Base-by-base conservation (phyloP, 2,329 filamentous ascomycete species). In the Colletotrichum destructivum region DNA sequence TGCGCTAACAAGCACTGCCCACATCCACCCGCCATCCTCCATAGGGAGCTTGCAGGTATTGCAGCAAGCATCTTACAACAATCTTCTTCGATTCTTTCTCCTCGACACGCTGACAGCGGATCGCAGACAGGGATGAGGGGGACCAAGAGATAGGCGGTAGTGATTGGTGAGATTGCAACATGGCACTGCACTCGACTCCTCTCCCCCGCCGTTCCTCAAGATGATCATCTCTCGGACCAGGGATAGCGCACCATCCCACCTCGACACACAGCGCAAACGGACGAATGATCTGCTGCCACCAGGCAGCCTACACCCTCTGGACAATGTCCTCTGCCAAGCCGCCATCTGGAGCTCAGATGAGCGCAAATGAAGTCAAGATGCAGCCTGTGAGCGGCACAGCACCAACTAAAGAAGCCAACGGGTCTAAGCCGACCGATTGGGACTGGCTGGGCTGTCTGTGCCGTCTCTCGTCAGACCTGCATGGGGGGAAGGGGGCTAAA, bases 11-110 rank as follows among this genome's bases (percentile, higher is more conserved):
- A 38, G 38, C 55, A 42, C 38, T 23, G 42, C 59, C 59, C 18
- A 31, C 59, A 23, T 16, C 44, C 15, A 9, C n/a, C 44, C 9
- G 3, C 57, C 11, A 38, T 49, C 18, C 57, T 35, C 4, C 35
- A 35, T 11, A 18, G 49, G 12, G 18, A 38, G 38, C 35, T 40
- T 16, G 8, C 31, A 35, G 31, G 31, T 31, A 31, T 7, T 31
- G 31, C 31, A 31, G 31, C 3, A 46, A 9, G 52, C 52, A n/a
- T 55, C 18, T 55, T 21, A 9, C 6, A 35, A 35, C 9, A 2
- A 35, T 35, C 16, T 61, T 49, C 26, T 49, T 62, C 59, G 59
- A 51, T 26, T 62, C 47, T 13, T 16, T n/a, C 9, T 59, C 42
- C 13, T 23, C 59, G n/a, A 38, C 16, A 18, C 12, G 18, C 44